Base-by-base conservation (phyloP, 768 basidiomycete genomes). In the Rubroboletus satanas region DNA sequence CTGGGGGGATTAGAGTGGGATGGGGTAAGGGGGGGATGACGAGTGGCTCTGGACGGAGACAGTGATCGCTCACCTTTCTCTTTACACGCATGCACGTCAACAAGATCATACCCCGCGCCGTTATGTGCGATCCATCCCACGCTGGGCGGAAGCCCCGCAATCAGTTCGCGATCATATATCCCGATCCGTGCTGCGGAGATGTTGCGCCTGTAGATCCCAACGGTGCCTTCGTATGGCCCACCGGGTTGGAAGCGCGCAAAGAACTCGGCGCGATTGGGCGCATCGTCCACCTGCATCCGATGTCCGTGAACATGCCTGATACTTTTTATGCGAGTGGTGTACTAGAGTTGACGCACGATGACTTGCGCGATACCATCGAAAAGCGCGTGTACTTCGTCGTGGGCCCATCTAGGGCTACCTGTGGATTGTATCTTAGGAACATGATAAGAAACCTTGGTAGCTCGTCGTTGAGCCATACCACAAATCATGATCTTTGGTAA, bases 71-170 rank as follows among this genome's bases (percentile, higher is more conserved):
- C 68, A 93, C 88, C 89, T 68, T 79, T 80, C 14, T 78, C 81
- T 66, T 83, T 88, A 67, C 85, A 87, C 1, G 85, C 86, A 11
- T 74, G 73, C 11, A 93, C 83, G 63, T 93, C 87, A 52, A 95
- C 83, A 41, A 83, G 80, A 68, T 96, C 89, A 65, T 94, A 96
- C 0, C 93, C 92, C 0, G 93, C 90, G 15, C 90, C 92, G 51
- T 90, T 93, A 67, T 91, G 90, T 2, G 86, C 88, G 65, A 94
- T 90, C 85, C 87, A 93, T 67, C 83, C 83, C 47, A 93, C 78
- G 26, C 75, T 77, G 1, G 75, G 51, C 1, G 90, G 83, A 4
- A 95, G 75, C 0, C 77, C 80, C 38, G 76, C 69, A 58, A 96
- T 67, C 43, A 85, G 70, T 36, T 76, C 78, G 28, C 69, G 66